These are phyloP conservation scores for Galerina sulciceps DNA, from an alignment of 768 basidiomycete species.

Conservation along the genomic window DNA sequence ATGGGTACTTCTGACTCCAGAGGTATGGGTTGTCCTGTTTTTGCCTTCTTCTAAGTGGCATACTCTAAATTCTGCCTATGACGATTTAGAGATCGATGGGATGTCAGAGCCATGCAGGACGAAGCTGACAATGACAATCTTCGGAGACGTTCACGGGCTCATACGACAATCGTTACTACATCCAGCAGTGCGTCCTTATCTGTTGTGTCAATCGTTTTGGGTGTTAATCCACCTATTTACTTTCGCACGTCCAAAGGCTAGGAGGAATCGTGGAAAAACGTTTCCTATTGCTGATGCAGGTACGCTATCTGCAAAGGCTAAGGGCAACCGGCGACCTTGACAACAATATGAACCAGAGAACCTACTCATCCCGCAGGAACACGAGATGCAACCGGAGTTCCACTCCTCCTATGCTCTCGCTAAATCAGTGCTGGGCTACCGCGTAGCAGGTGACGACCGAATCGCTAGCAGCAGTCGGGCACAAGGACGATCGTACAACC, in stretches of 20 bases:
- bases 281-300: constrained; percentile 50
- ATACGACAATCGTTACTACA: constrained; percentile 52
- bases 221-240: neutral
- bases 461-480: constrained; percentile 12
- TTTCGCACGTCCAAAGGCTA: constrained; percentile 51
- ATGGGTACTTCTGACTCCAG: too few species aligned
- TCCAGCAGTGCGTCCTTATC: constrained; percentile 59
- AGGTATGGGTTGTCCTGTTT: too few species aligned
- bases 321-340: constrained; percentile 51
- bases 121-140: constrained; percentile 70
- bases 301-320: constrained; percentile 43
- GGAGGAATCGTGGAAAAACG: constrained; percentile 71
- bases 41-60: too few species aligned
- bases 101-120: constrained; percentile 73
- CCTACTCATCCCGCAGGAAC: constrained; percentile 37
- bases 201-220: neutral
- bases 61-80: constrained; percentile 40
- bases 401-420: constrained; percentile 35
- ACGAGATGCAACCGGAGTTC: constrained; percentile 36
- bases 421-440: constrained; percentile 28
- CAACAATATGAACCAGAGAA: constrained; percentile 22
- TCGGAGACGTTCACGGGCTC: constrained; percentile 59
- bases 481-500: constrained; percentile 15
- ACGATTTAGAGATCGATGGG: constrained; percentile 66
- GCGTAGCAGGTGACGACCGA: constrained; percentile 29